Percentiles rank a stretch among this genome's conserved stretches.
phyloP scores from a whole-genome alignment of 2,329 filamentous ascomycete genomes.

The Thermothelomyces thermophilus region DNA sequence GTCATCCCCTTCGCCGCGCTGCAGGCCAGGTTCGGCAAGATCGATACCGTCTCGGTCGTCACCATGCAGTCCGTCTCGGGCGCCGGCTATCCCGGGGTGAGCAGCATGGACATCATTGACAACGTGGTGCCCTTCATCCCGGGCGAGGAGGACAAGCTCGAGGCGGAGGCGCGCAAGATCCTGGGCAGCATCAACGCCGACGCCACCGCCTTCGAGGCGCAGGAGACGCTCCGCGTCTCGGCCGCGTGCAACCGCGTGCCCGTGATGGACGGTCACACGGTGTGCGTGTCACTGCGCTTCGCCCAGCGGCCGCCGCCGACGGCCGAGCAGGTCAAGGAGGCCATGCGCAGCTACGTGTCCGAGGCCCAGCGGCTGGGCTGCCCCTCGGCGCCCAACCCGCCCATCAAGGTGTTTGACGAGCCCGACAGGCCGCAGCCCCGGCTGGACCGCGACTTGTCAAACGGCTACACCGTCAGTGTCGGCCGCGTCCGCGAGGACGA shows the following conservation, averaged over 20 bases:
- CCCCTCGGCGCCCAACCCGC: conserved; percentile 72
- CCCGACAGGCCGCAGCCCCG: conserved; percentile 85
- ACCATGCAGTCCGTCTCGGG: conserved; percentile 94
- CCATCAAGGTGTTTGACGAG: conserved; percentile 87
- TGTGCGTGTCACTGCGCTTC: conserved; percentile 86
- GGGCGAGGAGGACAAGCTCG: conserved; percentile 93
- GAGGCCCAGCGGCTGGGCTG: conserved; percentile 81
- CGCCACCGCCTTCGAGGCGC: conserved; percentile 68
- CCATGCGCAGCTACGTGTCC: conserved; percentile 71
- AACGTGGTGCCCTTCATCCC: conserved; percentile 92
- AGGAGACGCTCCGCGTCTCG: conserved; percentile 66
- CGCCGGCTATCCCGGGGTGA: conserved; percentile 83
- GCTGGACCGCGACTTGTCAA: conserved; percentile 76
- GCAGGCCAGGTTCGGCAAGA: conserved; percentile 76
- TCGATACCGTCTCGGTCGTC: conserved; percentile 70
- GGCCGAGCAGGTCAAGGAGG: conserved; percentile 69
- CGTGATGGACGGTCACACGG: conserved; percentile 92
- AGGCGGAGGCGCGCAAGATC: conserved; percentile 93
- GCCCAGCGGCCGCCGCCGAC: conserved; percentile 65
- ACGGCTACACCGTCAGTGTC: conserved; percentile 86
- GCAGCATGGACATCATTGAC: conserved; percentile 92
- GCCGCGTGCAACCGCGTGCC: conserved; percentile 89
- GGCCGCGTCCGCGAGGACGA: conserved; percentile 81
- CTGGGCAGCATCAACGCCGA: conserved; percentile 68
- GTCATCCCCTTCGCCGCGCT: conserved; percentile 92